Conservation (phyloP, 176 grass and related monocot species). For the Guadua angustifolia region DNA sequence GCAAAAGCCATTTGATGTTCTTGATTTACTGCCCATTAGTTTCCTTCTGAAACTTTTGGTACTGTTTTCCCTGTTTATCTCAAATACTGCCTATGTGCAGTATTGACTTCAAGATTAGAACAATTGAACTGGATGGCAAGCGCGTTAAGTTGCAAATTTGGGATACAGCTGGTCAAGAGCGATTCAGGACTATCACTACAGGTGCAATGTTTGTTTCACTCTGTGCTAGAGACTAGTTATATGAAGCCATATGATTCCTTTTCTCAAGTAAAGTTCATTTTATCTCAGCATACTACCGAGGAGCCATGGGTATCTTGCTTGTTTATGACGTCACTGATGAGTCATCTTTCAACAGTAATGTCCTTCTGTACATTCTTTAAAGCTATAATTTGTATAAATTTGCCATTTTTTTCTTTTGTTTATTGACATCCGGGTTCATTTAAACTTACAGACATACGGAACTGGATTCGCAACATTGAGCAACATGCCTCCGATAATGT, state of each 20-base stretch:
- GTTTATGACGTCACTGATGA: constrained; percentile 82
- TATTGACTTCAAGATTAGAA: constrained; percentile 85
- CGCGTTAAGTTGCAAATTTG: constrained; percentile 78
- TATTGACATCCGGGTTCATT: constrained; percentile 36
- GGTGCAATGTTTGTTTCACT: constrained; percentile 42
- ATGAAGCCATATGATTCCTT: constrained; percentile 15
- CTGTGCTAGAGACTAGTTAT: neutral
- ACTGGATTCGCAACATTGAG: constrained; percentile 83
- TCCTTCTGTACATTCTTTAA: constrained; percentile 24
- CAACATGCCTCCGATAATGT: constrained; percentile 85
- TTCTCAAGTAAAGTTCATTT: constrained; percentile 23
- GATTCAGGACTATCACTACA: constrained; percentile 80
- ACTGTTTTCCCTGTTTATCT: neutral
- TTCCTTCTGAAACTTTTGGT: neutral
- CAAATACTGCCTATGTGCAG: constrained; percentile 34
- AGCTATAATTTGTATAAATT: constrained; percentile 9
- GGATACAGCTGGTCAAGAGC: constrained; percentile 81
- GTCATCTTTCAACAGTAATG: constrained; percentile 82
- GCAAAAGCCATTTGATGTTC: neutral
- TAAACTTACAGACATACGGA: constrained; percentile 62
- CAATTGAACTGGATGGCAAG: constrained; percentile 72
- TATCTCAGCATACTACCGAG: constrained; percentile 72
- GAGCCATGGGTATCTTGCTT: constrained; percentile 86
- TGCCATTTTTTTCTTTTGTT: constrained; percentile 7
- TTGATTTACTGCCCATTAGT: neutral